These are phyloP conservation scores for Fusarium sp. DNA, from an alignment of 2,329 filamentous ascomycete species.

Conservation along the genomic window DNA sequence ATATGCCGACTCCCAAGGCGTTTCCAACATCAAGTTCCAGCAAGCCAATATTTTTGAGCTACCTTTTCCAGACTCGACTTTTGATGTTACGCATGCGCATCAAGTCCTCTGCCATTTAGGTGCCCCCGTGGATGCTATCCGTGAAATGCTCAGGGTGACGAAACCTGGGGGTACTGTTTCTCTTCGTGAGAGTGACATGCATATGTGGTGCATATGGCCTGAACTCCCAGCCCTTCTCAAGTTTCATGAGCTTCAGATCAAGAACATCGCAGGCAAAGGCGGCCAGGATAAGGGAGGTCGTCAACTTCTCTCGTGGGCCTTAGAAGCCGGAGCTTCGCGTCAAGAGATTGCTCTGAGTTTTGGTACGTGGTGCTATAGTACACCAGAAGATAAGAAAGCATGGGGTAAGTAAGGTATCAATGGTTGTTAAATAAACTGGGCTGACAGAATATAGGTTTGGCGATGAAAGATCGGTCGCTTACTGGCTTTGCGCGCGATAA, in stretches of 20 bases:
- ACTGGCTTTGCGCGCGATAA: slow-evolving; percentile 45
- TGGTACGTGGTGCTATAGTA: slow-evolving; percentile 51
- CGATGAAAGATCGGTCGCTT: slow-evolving; percentile 47
- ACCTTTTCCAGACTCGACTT: slow-evolving; percentile 55
- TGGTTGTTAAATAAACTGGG: fast-evolving
- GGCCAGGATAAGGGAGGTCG: slow-evolving; percentile 49
- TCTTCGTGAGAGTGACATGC: slow-evolving; percentile 50
- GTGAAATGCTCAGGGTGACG: slow-evolving; percentile 60
- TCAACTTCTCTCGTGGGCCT: slow-evolving; percentile 48
- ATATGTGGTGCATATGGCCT: slow-evolving; percentile 51
- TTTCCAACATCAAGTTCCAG: slow-evolving; percentile 49
- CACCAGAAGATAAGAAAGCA: slow-evolving; percentile 40
- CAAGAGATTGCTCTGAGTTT: slow-evolving; percentile 45
- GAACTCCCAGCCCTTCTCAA: slow-evolving; percentile 43
- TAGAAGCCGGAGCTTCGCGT: slow-evolving; percentile 45
- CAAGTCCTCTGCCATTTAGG: slow-evolving; percentile 60
- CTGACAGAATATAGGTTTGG: slow-evolving; percentile 38
- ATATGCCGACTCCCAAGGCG: slow-evolving; percentile 41
- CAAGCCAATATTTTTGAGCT: slow-evolving; percentile 52
- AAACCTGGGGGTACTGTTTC: slow-evolving; percentile 60
- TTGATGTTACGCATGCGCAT: slow-evolving; percentile 60
- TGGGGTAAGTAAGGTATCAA: slow-evolving; percentile 44
- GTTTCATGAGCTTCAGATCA: slow-evolving; percentile 44
- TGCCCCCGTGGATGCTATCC: slow-evolving; percentile 52
- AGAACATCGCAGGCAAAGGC: slow-evolving; percentile 43